Evolutionary conservation across 148 eudicot genomes (phyloP), one percentile per base, ranked within the genome.

Genomic region (Limonium bicolor): DNA sequence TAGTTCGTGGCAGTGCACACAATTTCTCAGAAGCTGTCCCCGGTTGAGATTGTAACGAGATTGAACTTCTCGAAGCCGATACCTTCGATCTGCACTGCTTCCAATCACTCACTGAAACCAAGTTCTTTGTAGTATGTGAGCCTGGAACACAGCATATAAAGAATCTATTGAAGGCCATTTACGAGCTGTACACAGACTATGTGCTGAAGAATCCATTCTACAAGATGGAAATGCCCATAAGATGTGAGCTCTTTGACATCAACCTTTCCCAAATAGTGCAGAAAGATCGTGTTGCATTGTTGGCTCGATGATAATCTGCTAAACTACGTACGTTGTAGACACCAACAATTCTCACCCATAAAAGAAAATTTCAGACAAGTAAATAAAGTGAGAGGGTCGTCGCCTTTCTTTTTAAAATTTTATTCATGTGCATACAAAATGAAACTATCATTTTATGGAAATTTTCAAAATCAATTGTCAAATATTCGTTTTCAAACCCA

Each of bases 141-240:
- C 90, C 90, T 4, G 82, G 86, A 48, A 64, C 82, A 20, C 75
- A 7, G 11, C 62, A 80, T 32, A 77, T 80, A 90, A 82, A 43
- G 18, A 22, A 7, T 12, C 48, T 43, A 5, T 53, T 81, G 71
- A 78, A 81, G 36, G 67, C 72, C 36, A 60, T 86, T 4, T 86
- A 81, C 50, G 84, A 86, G 61, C 65, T 78, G 17, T 86, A 78
- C 74, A 77, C 96, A 0, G 93, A 81, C 43, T 81, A 65, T 52
- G 96, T 81, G 17, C 47, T 81, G 67, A 86, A 86, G 69, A 86
- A 81, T 40, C 93, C 96, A n/a, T 86, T 81, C 62, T 86, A 81
- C 55, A 87, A 86, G 53, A 75, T 86, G 93, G 96, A 86, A 68
- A 86, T 86, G 96, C 96, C 96, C n/a, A 86, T 86, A 39, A 69